A percentile compares a stretch with the other conserved stretches of the same genome.
Evolutionary conservation across 1,284 basidiomycete genomes (phyloP).

Genomic region (Naganishia sp.): DNA sequence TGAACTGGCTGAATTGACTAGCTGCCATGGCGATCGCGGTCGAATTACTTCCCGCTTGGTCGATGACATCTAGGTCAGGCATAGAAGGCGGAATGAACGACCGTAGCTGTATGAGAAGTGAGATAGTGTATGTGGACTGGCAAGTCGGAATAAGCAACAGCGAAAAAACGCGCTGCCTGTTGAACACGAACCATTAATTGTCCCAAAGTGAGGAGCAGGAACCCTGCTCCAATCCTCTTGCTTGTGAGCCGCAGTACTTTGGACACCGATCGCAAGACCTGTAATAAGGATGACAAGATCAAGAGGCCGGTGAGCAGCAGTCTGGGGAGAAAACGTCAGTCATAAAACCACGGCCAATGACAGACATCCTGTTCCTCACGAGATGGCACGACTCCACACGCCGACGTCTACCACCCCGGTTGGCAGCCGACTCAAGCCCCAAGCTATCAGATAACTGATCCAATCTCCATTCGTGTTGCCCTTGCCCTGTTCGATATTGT

Average conservation of each 20-base stretch:
- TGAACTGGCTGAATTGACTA: conserved; percentile 2
- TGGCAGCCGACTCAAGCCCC: conserved; percentile 47
- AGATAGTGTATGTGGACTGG: conserved; percentile 53
- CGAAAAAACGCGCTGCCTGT: background rate
- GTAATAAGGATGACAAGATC: conserved; percentile 49
- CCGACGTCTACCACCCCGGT: conserved; percentile 47
- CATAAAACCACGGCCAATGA: background rate
- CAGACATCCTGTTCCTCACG: conserved; percentile 28
- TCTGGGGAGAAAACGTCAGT: background rate
- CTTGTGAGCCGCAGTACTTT: conserved; percentile 50
- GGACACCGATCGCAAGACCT: conserved; percentile 50
- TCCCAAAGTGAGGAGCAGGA: conserved; percentile 49
- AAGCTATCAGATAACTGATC: conserved; percentile 53
- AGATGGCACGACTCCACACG: conserved; percentile 49
- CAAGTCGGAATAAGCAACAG: background rate
- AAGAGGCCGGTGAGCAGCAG: conserved; percentile 50
- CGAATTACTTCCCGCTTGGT: conserved; percentile 29
- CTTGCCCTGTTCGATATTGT: conserved; percentile 33
- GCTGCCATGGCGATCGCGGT: conserved; percentile 6
- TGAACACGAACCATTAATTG: conserved; percentile 48
- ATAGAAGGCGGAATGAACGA: conserved; percentile 44
- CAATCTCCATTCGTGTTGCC: conserved; percentile 54
- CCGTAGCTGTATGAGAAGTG: conserved; percentile 53
- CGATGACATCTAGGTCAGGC: conserved; percentile 35
- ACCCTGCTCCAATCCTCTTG: conserved; percentile 52